A percentile compares a stretch with the other conserved stretches of the same genome.
Evolutionary conservation across 1,139 yeast genomes (phyloP).

Genomic region (Geotrichum fermentans): DNA sequence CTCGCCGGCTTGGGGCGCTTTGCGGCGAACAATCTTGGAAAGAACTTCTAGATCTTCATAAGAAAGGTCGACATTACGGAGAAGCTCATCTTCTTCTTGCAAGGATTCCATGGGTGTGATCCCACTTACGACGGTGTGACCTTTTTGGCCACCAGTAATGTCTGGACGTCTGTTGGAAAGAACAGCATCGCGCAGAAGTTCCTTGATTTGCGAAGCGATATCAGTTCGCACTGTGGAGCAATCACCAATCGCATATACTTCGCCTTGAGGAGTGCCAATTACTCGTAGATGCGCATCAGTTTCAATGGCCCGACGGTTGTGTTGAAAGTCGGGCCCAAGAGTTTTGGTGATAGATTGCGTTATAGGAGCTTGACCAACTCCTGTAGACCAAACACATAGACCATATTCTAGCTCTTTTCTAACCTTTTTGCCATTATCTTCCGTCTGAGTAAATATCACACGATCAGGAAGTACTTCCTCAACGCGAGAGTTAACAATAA

Average conservation of each 20-base stretch:
- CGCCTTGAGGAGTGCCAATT: conserved; percentile 56
- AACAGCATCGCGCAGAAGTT: conserved; percentile 28
- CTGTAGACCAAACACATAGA: conserved; percentile 63
- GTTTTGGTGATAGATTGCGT: conserved; percentile 47
- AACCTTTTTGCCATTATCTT: conserved; percentile 41
- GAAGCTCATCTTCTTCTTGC: conserved; percentile 34
- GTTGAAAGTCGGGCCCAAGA: conserved; percentile 44
- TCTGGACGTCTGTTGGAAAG: conserved; percentile 16
- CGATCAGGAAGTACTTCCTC: conserved; percentile 49
- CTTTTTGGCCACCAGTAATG: not conserved
- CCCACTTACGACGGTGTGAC: conserved; percentile 25
- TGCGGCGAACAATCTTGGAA: conserved; percentile 43
- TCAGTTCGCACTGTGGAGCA: conserved; percentile 55
- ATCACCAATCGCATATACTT: conserved; percentile 64
- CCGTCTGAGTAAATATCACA: conserved; percentile 49
- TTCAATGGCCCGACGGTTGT: conserved; percentile 57
- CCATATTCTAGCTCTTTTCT: conserved; percentile 54
- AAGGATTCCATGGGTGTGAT: conserved; percentile 21
- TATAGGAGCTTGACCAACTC: conserved; percentile 56
- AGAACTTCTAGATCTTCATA: conserved; percentile 46
- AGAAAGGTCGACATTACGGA: conserved; percentile 43
- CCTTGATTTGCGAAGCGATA: conserved; percentile 46
- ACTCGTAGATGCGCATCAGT: conserved; percentile 63
- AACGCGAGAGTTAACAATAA: conserved; percentile 57
- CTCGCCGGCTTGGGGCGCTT: conserved; percentile 55